Percentiles rank a stretch among this genome's conserved stretches.
phyloP scores from a whole-genome alignment of 2,329 filamentous ascomycete species.

The Fusarium robinianum region DNA sequence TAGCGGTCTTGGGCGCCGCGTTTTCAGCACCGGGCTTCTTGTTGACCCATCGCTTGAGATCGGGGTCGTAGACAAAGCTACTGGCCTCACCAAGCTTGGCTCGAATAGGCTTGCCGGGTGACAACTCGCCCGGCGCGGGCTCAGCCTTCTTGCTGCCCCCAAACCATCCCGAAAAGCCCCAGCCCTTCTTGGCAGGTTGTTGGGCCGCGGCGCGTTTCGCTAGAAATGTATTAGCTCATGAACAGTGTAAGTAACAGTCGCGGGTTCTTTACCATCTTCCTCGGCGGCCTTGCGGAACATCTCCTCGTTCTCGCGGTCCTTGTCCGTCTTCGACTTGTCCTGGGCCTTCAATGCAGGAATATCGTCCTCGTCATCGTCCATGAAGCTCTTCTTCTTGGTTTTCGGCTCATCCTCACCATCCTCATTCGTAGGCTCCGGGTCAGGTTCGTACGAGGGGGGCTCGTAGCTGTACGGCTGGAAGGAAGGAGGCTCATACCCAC shows the following conservation, averaged over 20 bases:
- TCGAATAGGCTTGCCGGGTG: conserved; percentile 71
- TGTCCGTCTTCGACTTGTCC: conserved; percentile 67
- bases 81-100: conserved; percentile 95
- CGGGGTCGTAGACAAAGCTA: conserved; percentile 90
- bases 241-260: background rate
- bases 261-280: conserved; percentile 62
- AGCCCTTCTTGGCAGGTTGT: conserved; percentile 64
- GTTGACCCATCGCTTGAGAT: conserved; percentile 98
- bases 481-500: conserved; percentile 64
- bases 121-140: conserved; percentile 42
- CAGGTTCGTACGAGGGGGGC: conserved; percentile 61
- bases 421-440: conserved; percentile 45
- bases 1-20: conserved; percentile 61
- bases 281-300: conserved; percentile 84
- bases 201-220: conserved; percentile 64
- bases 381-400: conserved; percentile 75
- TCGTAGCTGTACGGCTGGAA: conserved; percentile 65
- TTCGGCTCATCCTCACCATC: conserved; percentile 57
- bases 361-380: conserved; percentile 82
- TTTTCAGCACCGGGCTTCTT: conserved; percentile 80
- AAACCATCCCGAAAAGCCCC: conserved; percentile 87
- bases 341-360: conserved; percentile 56
- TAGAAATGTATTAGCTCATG: conserved; percentile 40
- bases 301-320: conserved; percentile 80
- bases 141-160: conserved; percentile 67